phyloP scores from a whole-genome alignment of 2,329 filamentous ascomycete species.

The Monosporascus sp. region DNA sequence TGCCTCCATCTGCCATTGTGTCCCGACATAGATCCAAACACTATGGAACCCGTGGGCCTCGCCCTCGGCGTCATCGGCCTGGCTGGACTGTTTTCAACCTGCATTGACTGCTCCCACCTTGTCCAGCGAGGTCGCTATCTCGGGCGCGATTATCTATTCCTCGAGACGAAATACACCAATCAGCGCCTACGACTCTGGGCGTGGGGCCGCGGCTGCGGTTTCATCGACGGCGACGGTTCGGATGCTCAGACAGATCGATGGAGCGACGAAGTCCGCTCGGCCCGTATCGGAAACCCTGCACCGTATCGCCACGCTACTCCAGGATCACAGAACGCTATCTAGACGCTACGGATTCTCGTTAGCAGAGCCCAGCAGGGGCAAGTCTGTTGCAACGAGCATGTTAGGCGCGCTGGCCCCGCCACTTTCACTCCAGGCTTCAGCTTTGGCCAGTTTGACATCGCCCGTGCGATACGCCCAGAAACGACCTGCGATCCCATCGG shows the following conservation, averaged over 20 bases:
- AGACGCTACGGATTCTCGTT: too few relatives aligned
- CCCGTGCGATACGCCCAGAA: background rate
- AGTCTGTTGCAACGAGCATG: too few relatives aligned
- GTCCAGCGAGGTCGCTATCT: background rate
- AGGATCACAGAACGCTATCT: too few relatives aligned
- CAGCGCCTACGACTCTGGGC: background rate
- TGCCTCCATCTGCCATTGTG: too few relatives aligned
- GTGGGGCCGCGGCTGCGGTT: constrained; percentile 1
- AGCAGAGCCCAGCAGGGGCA: too few relatives aligned
- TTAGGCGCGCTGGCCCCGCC: too few relatives aligned
- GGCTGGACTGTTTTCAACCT: constrained; percentile 1
- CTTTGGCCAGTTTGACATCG: background rate
- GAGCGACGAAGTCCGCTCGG: background rate
- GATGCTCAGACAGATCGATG: background rate
- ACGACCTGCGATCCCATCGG: background rate
- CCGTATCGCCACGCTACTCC: background rate
- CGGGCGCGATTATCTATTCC: background rate
- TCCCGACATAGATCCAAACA: too few relatives aligned
- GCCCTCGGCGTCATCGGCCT: background rate
- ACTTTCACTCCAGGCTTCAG: background rate
- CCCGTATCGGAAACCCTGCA: background rate
- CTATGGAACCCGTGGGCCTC: background rate
- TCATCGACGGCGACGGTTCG: background rate
- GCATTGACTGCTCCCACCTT: constrained; percentile 6
- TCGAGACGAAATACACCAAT: constrained; percentile 5